Evolutionary conservation across 768 basidiomycete species (phyloP).

Genomic region (Lepiota venenata): DNA sequence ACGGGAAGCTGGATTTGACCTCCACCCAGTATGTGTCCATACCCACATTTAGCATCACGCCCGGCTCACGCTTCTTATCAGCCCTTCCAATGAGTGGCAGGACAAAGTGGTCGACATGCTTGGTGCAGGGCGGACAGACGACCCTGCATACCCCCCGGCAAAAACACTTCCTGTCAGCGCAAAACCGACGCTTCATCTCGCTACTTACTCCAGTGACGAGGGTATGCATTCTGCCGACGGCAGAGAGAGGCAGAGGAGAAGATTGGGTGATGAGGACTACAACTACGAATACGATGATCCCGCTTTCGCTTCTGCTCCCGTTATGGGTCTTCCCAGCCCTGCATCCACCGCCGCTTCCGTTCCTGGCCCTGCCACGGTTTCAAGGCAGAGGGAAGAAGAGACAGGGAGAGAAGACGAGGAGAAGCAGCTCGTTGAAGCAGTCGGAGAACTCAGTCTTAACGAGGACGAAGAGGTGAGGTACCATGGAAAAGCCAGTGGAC

Average conservation of each 20-base stretch:
- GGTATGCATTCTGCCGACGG: slow-evolving; percentile 30
- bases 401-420: slow-evolving; percentile 31
- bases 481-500: slow-evolving; percentile 81
- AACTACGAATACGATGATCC: slow-evolving; percentile 15
- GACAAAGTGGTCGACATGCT: slow-evolving; percentile 54
- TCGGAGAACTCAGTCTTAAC: slow-evolving; percentile 85
- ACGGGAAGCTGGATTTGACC: slow-evolving; percentile 35
- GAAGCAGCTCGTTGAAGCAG: slow-evolving; percentile 56
- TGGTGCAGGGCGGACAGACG: slow-evolving; percentile 20
- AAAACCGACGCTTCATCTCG: slow-evolving; percentile 1
- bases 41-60: slow-evolving; percentile 1
- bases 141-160: slow-evolving; percentile 1
- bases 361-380: not conserved
- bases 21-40: slow-evolving; percentile 56
- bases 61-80: slow-evolving; percentile 21
- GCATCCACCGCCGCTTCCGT: slow-evolving; percentile 7
- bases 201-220: slow-evolving; percentile 24
- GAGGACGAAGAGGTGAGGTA: slow-evolving; percentile 85
- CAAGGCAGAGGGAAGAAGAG: slow-evolving; percentile 2
- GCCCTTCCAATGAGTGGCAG: slow-evolving; percentile 85
- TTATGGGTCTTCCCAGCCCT: slow-evolving; percentile 18
- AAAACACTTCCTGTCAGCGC: not conserved
- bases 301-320: slow-evolving; percentile 19
- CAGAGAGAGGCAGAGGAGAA: slow-evolving; percentile 44
- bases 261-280: slow-evolving; percentile 33